Evolutionary conservation across 805 yeast genomes (phyloP).

Genomic region (Metschnikowia peoriensis): DNA sequence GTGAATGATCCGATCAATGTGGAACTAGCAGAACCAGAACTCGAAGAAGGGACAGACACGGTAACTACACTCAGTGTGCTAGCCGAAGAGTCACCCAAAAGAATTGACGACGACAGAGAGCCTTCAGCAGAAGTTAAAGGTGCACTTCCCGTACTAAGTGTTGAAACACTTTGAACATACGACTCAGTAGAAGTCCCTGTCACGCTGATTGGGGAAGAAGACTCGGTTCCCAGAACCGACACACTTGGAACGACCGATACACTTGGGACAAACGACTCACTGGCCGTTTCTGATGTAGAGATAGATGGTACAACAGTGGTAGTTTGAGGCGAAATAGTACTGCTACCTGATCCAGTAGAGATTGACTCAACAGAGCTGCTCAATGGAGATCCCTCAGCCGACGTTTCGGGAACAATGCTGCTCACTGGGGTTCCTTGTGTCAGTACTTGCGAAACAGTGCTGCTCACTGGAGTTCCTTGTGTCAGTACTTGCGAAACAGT

Average conservation of each 20-base stretch:
- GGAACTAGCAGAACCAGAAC: neutral
- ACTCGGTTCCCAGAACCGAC: neutral
- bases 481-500: neutral
- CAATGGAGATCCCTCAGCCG: neutral
- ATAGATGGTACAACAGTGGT: neutral
- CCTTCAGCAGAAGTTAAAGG: neutral
- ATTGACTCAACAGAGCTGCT: neutral
- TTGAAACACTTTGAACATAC: neutral
- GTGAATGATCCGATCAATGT: neutral
- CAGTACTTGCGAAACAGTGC: neutral
- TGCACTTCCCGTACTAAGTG: neutral
- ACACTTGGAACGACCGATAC: neutral
- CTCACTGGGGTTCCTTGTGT: neutral
- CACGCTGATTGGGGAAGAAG: neutral
- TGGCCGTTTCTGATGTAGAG: neutral
- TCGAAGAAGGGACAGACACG: neutral
- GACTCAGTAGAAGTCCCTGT: neutral
- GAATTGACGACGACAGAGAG: neutral
- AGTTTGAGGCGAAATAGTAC: neutral
- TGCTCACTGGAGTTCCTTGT: neutral
- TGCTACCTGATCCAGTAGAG: neutral
- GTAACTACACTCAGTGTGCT: neutral
- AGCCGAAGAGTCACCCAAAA: neutral
- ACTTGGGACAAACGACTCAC: neutral
- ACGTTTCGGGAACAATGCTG: neutral